These are phyloP conservation scores for Thoreauomyces humboldtii DNA, from an alignment of 192 early-diverging fungal species.

Conservation along the genomic window DNA sequence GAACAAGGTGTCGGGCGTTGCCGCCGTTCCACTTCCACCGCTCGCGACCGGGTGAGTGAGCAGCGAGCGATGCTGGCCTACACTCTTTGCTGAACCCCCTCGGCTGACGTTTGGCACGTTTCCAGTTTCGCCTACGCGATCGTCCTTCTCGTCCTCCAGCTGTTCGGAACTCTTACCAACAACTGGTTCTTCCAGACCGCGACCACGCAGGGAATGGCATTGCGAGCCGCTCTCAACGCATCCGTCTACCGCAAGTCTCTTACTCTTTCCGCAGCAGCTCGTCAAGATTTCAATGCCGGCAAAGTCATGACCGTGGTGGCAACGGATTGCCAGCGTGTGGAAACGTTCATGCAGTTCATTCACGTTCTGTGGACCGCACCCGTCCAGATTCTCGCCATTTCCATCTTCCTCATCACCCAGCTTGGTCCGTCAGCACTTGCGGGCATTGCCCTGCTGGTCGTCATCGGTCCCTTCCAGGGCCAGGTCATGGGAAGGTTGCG, in stretches of 20 bases:
- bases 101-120: no score
- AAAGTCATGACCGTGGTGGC: slow-evolving; percentile 64
- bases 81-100: not conserved
- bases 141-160: slow-evolving; percentile 23
- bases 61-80: slow-evolving; percentile 1
- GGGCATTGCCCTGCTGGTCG: slow-evolving; percentile 47
- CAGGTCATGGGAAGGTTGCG: slow-evolving; percentile 36
- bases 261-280: slow-evolving; percentile 47
- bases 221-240: slow-evolving; percentile 50
- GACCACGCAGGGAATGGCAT: slow-evolving; percentile 37
- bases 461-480: slow-evolving; percentile 42
- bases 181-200: slow-evolving; percentile 44
- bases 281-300: slow-evolving; percentile 60
- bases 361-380: slow-evolving; percentile 47
- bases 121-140: slow-evolving; percentile 31
- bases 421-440: slow-evolving; percentile 46
- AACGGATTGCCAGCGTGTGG: slow-evolving; percentile 57
- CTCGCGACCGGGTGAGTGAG: no score
- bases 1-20: slow-evolving; percentile 13
- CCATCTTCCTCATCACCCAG: slow-evolving; percentile 38
- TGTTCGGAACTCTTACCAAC: slow-evolving; percentile 29
- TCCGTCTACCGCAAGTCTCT: slow-evolving; percentile 61
- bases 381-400: slow-evolving; percentile 37
- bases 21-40: no score
- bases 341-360: slow-evolving; percentile 45